phyloP scores from a whole-genome alignment of 352 stramenopile species.

The Phytophthora sansomeana region DNA sequence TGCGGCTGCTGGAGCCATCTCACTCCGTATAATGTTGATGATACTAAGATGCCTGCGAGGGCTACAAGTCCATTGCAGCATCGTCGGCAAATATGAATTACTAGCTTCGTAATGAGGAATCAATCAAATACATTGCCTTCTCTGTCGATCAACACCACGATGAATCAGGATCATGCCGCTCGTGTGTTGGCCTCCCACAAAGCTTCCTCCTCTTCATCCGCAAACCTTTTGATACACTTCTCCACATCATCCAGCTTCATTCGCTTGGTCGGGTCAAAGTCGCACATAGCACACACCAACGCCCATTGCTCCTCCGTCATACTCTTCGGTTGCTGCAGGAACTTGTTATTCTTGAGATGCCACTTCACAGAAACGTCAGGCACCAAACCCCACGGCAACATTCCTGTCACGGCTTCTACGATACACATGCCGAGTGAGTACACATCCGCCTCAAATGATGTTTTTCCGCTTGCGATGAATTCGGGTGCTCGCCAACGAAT shows the following conservation, averaged over 20 bases:
- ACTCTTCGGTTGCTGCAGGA: background rate
- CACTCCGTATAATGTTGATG: no score
- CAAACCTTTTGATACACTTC: slow-evolving; percentile 1
- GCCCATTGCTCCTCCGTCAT: slow-evolving; percentile 11
- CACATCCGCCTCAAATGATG: slow-evolving; percentile 15
- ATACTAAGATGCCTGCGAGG: no score
- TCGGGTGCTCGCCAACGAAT: slow-evolving; percentile 13
- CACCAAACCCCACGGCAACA: background rate
- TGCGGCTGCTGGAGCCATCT: no score
- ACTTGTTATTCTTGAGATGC: slow-evolving; percentile 4
- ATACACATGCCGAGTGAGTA: slow-evolving; percentile 17
- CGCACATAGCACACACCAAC: slow-evolving; percentile 16
- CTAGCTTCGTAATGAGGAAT: no score
- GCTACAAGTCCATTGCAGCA: no score
- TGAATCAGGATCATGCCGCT: no score
- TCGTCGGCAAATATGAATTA: no score
- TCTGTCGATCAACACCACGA: no score
- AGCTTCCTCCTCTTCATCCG: background rate
- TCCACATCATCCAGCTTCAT: slow-evolving; percentile 12
- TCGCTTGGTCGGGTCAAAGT: slow-evolving; percentile 1
- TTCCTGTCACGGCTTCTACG: slow-evolving; percentile 10
- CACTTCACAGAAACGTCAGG: slow-evolving; percentile 1
- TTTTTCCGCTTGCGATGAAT: background rate
- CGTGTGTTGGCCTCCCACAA: background rate
- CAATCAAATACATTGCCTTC: no score